These are phyloP conservation scores for Sugiyamaella castrensis DNA, from an alignment of 1,139 yeast species.

Conservation along the genomic window DNA sequence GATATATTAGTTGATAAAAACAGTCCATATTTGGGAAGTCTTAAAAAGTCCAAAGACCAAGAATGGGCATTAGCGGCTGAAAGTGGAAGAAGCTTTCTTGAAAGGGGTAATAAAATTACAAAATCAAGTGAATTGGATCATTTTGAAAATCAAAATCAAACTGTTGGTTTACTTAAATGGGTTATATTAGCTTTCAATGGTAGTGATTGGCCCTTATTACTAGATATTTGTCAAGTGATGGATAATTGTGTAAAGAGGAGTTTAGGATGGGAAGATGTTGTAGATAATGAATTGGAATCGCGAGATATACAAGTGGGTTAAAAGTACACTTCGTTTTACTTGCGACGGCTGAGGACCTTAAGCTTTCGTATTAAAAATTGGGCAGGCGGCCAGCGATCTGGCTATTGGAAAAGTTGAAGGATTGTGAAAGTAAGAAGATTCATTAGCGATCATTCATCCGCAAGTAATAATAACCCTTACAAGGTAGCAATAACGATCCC, in stretches of 20 bases:
- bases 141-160: constrained; percentile 18
- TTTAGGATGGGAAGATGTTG: constrained; percentile 25
- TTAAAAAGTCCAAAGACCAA: constrained; percentile 13
- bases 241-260: constrained; percentile 29
- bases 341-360: too few relatives aligned
- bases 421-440: too few relatives aligned
- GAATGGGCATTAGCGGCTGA: constrained; percentile 24
- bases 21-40: neutral
- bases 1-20: constrained; percentile 22
- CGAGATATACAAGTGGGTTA: constrained; percentile 21
- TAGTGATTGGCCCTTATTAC: constrained; percentile 22
- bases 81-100: constrained; percentile 18
- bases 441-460: too few relatives aligned
- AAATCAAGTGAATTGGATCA: constrained; percentile 16
- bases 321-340: too few relatives aligned
- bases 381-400: too few relatives aligned
- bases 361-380: too few relatives aligned
- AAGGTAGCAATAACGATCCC: too few relatives aligned
- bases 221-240: constrained; percentile 23
- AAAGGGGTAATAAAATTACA: constrained; percentile 8
- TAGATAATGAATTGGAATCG: constrained; percentile 15
- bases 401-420: too few relatives aligned
- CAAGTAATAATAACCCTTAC: too few relatives aligned
- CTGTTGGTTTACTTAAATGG: constrained; percentile 24
- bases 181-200: constrained; percentile 23